phyloP scores from a whole-genome alignment of 495 filamentous ascomycete species.

The Penicillium bialowiezense region DNA sequence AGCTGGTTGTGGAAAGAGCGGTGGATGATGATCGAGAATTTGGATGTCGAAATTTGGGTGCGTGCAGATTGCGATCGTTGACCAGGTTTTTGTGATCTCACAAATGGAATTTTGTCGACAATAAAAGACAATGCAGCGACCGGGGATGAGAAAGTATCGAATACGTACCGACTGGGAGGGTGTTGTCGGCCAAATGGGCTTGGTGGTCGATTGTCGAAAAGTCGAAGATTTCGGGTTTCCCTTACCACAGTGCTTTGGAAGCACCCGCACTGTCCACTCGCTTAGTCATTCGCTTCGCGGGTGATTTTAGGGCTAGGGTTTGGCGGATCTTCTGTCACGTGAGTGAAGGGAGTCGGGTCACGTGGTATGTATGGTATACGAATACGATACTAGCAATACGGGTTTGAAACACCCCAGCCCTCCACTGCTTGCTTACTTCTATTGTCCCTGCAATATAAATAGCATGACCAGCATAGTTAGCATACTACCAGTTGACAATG shows the following conservation, averaged over 20 bases:
- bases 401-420: too few species aligned
- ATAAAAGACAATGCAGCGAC: constrained; percentile 1
- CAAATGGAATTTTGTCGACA: constrained; percentile 12
- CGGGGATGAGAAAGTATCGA: constrained; percentile 5
- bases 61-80: constrained; percentile 16
- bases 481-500: too few species aligned
- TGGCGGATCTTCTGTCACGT: too few species aligned
- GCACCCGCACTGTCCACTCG: constrained; percentile 20
- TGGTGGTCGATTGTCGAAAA: constrained; percentile 45
- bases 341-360: too few species aligned
- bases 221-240: constrained; percentile 42
- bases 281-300: constrained; percentile 10
- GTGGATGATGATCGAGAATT: constrained; percentile 3
- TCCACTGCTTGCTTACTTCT: too few species aligned
- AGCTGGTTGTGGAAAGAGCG: constrained; percentile 5
- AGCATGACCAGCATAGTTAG: too few species aligned
- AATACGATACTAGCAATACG: too few species aligned
- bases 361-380: too few species aligned
- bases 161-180: constrained; percentile 48
- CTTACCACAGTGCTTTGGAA: constrained; percentile 30
- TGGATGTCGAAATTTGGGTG: constrained; percentile 18
- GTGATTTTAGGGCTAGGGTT: too few species aligned
- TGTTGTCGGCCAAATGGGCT: constrained; percentile 39
- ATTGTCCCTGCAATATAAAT: too few species aligned
- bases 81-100: constrained; percentile 1